Conservation (phyloP, 495 filamentous ascomycete species). For the Podospora comata region DNA sequence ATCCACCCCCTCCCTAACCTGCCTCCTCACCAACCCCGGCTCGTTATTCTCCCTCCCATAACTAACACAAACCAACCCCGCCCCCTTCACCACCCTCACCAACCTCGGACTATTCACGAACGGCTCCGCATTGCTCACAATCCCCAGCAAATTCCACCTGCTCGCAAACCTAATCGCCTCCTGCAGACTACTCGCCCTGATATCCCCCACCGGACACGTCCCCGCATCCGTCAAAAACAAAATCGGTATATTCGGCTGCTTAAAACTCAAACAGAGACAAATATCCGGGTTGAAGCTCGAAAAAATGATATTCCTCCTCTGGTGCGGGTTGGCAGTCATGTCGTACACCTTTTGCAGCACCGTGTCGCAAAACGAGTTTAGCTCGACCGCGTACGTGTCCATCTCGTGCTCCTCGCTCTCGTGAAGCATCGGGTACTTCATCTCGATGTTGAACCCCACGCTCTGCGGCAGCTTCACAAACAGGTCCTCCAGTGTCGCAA, state of each 20-base stretch:
- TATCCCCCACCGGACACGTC: constrained; percentile 70
- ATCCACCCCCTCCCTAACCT: constrained; percentile 94
- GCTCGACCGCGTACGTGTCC: constrained; percentile 94
- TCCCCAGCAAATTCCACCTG: constrained; percentile 89
- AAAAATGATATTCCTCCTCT: constrained; percentile 81
- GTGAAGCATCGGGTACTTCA: constrained; percentile 98
- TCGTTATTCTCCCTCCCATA: constrained; percentile 91
- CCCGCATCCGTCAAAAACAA: constrained; percentile 92
- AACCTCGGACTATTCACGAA: constrained; percentile 85
- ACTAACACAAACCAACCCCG: constrained; percentile 90
- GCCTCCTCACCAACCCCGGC: constrained; percentile 75
- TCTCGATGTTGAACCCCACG: constrained; percentile 96
- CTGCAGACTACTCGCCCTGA: constrained; percentile 87
- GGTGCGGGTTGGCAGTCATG: constrained; percentile 46
- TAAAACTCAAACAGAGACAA: constrained; percentile 88
- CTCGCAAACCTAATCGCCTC: constrained; percentile 92
- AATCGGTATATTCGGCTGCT: constrained; percentile 91
- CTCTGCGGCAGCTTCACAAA: constrained; percentile 76
- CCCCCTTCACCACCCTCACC: constrained; percentile 93
- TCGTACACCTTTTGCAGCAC: constrained; percentile 82
- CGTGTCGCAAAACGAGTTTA: constrained; percentile 95
- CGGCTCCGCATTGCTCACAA: constrained; percentile 80
- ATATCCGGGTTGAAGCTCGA: constrained; percentile 96
- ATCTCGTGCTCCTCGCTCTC: constrained; percentile 94
- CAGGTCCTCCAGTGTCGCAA: constrained; percentile 91